Conservation (phyloP, 2,329 filamentous ascomycete species). For the Onygenales sp. region DNA sequence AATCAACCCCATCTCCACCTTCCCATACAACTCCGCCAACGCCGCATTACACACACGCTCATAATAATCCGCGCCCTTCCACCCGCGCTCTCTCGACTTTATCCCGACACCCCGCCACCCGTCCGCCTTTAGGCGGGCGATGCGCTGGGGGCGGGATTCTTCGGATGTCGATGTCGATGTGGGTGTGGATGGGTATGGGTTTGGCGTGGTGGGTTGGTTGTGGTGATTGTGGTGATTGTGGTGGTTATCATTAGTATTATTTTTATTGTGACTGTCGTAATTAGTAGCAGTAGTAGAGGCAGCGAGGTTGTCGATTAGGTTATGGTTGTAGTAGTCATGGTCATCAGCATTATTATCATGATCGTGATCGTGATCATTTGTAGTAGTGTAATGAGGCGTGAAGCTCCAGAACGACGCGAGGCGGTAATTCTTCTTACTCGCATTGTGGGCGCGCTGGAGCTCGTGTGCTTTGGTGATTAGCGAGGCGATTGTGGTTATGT, state of each 20-base stretch:
- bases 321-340: background rate
- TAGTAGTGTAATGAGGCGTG: slow-evolving; percentile 12
- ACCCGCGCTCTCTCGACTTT: slow-evolving; percentile 20
- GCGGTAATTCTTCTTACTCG: slow-evolving; percentile 20
- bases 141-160: slow-evolving; percentile 20
- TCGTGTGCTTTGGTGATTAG: slow-evolving; percentile 12
- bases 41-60: slow-evolving; percentile 25
- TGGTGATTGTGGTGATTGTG: background rate
- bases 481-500: slow-evolving; percentile 1
- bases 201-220: background rate
- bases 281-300: slow-evolving; percentile 5
- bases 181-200: background rate
- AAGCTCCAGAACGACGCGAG: slow-evolving; percentile 33
- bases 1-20: background rate
- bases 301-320: too few relatives aligned
- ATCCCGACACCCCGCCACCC: slow-evolving; percentile 31
- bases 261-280: slow-evolving; percentile 3
- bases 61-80: slow-evolving; percentile 31
- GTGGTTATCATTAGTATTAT: background rate
- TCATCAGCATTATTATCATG: background rate
- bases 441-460: slow-evolving; percentile 12
- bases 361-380: slow-evolving; percentile 11
- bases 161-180: background rate
- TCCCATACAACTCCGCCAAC: slow-evolving; percentile 27
- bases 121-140: slow-evolving; percentile 23